A percentile compares a stretch with the other conserved stretches of the same genome.
phyloP scores from a whole-genome alignment of 495 filamentous ascomycete genomes.

The Cercophora newfieldiana region DNA sequence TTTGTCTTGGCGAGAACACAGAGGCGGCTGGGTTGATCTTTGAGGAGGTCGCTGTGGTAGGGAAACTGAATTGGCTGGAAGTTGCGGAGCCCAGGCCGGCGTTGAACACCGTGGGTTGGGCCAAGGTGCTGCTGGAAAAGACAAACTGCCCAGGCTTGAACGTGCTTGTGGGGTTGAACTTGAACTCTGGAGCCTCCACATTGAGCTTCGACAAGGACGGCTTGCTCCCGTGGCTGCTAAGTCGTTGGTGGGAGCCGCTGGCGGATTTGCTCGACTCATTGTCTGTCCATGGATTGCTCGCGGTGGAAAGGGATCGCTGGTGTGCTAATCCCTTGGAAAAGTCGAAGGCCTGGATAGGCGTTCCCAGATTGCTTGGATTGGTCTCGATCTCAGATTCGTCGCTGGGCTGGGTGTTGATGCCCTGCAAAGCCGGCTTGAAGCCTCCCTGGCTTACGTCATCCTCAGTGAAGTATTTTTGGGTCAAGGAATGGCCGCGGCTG shows the following conservation, averaged over 20 bases:
- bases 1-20: slow-evolving; percentile 66
- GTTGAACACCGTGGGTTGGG: slow-evolving; percentile 36
- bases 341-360: slow-evolving; percentile 52
- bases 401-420: slow-evolving; percentile 35
- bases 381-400: slow-evolving; percentile 72
- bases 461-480: slow-evolving; percentile 54
- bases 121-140: slow-evolving; percentile 58
- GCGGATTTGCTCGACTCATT: slow-evolving; percentile 39
- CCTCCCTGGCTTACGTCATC: slow-evolving; percentile 41
- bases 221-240: slow-evolving; percentile 58
- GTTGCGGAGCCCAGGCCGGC: slow-evolving; percentile 34
- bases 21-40: slow-evolving; percentile 70
- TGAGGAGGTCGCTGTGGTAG: slow-evolving; percentile 36
- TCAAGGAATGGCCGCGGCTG: slow-evolving; percentile 58
- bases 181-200: slow-evolving; percentile 84
- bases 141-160: slow-evolving; percentile 60
- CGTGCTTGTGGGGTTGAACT: slow-evolving; percentile 65
- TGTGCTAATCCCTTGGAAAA: slow-evolving; percentile 38
- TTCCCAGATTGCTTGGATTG: slow-evolving; percentile 71
- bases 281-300: slow-evolving; percentile 55
- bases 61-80: slow-evolving; percentile 43
- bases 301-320: slow-evolving; percentile 43
- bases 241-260: slow-evolving; percentile 27
- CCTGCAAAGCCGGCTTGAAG: slow-evolving; percentile 33
- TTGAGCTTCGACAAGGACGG: slow-evolving; percentile 78